A percentile compares a stretch with the other conserved stretches of the same genome.
These are phyloP conservation scores for Chrysophaeum taylorii DNA, from an alignment of 352 stramenopile genomes.

Conservation along the genomic window DNA sequence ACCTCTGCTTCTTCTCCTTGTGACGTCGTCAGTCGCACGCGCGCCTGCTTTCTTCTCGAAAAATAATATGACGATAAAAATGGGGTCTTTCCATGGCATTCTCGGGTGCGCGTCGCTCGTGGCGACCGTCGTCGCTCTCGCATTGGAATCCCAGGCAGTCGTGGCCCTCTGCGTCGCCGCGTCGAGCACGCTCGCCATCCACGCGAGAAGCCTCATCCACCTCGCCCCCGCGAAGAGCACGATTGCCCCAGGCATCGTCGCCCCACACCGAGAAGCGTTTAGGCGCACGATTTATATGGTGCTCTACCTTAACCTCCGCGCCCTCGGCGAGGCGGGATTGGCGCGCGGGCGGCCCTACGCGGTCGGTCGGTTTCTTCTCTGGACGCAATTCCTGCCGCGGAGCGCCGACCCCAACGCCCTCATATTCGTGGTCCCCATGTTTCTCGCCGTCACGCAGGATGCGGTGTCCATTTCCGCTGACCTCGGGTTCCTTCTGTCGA, in stretches of 20 bases:
- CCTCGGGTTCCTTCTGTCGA: not conserved
- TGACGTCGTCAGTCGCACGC: too few species aligned
- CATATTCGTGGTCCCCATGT: conserved; percentile 5
- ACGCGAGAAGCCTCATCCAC: too few species aligned
- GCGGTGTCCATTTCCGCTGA: not conserved
- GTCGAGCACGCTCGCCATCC: too few species aligned
- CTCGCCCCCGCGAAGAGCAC: not conserved
- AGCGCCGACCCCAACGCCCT: not conserved
- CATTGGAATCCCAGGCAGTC: too few species aligned
- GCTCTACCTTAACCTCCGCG: not conserved
- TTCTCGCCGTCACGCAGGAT: not conserved
- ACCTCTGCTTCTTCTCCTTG: too few species aligned
- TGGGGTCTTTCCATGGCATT: too few species aligned
- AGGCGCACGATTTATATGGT: not conserved
- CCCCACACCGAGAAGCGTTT: conserved; percentile 1
- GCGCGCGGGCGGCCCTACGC: not conserved
- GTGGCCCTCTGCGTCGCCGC: too few species aligned
- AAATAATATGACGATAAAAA: too few species aligned
- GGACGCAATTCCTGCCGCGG: not conserved
- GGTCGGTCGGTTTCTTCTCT: too few species aligned
- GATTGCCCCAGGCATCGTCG: not conserved
- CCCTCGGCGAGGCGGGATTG: not conserved
- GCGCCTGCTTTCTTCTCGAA: too few species aligned
- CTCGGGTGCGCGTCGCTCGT: too few species aligned
- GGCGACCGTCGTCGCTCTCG: too few species aligned